Base-by-base conservation (phyloP, 108 stramenopile species). In the Cylindrotheca closterium region DNA sequence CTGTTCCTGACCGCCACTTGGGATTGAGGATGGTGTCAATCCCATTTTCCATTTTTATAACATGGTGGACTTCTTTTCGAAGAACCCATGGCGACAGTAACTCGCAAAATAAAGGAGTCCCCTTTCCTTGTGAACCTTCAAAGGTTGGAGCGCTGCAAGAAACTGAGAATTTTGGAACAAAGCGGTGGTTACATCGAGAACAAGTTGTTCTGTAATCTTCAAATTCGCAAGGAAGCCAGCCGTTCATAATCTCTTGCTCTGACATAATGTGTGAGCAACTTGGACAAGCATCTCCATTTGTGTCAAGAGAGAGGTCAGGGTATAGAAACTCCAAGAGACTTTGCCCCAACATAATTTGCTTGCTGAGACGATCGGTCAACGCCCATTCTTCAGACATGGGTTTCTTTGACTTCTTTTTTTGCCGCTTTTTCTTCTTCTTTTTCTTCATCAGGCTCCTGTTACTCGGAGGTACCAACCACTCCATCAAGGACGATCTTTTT, bases 1-100 rank as follows among this genome's bases (percentile, higher is more conserved):
- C 88, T 22, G 51, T 68, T 25, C 84, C 85, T 15, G 76, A 70
- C 8, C 88, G 76, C 67, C 85, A 91, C 24, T 73, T 72, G n/a
- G 86, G 88, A 65, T 92, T 77, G 47, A 92, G 56, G 17, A 95
- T 75, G 1, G 30, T 54, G 27, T 85, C 77, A 25, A 90, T 64
- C 10, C 83, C 83, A 30, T 79, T 60, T 19, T 55, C 73, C 0
- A 68, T 73, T 18, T 58, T 54, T 55, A 83, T 68, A 1, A 88
- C 61, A 42, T 79, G 78, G 57, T 74, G 68, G 8, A 92, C 62
- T 59, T 91, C 89, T 63, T 86, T 84, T 12, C 86, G 78, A 30
- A 95, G 31, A 0, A 92, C 89, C 94, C 94, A 95, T 0, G 94
- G 94, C 24, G 89, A 91, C 10, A 95, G 72, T 60, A 85, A 91